Percentiles rank a stretch among this genome's conserved stretches.
phyloP scores from a whole-genome alignment of 495 filamentous ascomycete genomes.

The Trichoderma virens region DNA sequence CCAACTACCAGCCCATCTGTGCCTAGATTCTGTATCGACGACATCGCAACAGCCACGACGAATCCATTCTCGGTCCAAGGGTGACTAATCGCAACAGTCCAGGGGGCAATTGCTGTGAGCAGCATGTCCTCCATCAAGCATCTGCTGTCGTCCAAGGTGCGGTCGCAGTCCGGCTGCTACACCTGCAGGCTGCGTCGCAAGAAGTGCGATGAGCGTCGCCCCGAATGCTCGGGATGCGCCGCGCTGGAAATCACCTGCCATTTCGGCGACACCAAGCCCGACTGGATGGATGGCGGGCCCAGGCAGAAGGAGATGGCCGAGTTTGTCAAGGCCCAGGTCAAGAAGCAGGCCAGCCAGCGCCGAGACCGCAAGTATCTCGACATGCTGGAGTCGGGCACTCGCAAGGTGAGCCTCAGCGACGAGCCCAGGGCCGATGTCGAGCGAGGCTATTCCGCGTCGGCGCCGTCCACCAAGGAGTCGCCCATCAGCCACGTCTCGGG shows the following conservation, averaged over 20 bases:
- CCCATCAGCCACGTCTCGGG: background rate
- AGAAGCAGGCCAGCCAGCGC: conserved; percentile 35
- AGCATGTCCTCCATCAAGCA: conserved; percentile 1
- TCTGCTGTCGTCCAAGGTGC: conserved; percentile 18
- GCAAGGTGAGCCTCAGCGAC: conserved; percentile 4
- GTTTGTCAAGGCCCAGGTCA: conserved; percentile 43
- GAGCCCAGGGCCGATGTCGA: conserved; percentile 20
- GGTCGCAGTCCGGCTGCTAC: conserved; percentile 45
- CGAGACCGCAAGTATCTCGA: conserved; percentile 27
- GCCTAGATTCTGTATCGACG: no score
- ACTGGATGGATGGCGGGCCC: conserved; percentile 48
- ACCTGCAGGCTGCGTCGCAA: conserved; percentile 50
- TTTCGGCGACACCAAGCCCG: conserved; percentile 40
- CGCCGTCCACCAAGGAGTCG: background rate
- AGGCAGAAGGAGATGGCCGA: conserved; percentile 43
- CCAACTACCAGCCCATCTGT: no score
- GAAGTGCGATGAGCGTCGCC: conserved; percentile 44
- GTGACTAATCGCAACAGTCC: no score
- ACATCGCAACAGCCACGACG: no score
- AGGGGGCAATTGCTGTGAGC: no score
- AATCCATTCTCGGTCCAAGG: no score
- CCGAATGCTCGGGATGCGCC: conserved; percentile 38
- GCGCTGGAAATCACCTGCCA: conserved; percentile 42
- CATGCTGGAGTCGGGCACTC: conserved; percentile 26
- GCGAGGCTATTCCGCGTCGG: background rate